These are phyloP conservation scores for Forsythia suspensa DNA, from an alignment of 257 asterid species.

Conservation along the genomic window DNA sequence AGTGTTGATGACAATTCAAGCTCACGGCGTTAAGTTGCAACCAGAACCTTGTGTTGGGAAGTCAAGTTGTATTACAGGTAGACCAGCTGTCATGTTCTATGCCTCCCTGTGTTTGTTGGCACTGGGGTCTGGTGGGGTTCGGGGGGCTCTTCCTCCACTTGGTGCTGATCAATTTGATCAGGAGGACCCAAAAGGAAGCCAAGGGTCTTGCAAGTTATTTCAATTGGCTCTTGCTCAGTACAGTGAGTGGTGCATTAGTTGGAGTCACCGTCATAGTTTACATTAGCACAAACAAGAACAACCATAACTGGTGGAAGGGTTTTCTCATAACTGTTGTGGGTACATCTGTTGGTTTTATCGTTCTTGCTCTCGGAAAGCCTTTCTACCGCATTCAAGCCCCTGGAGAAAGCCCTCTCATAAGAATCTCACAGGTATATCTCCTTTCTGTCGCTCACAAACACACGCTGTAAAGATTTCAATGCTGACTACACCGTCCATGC, in stretches of 20 bases:
- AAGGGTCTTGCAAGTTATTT: conserved; percentile 62
- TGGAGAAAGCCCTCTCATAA: conserved; percentile 51
- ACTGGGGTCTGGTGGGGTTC: conserved; percentile 57
- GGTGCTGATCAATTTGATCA: conserved; percentile 77
- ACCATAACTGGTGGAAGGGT: conserved; percentile 68
- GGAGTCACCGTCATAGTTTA: conserved; percentile 72
- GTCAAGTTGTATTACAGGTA: conserved; percentile 51
- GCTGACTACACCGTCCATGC: background rate
- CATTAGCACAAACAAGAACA: conserved; percentile 42
- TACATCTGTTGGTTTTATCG: conserved; percentile 34
- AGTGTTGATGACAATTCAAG: conserved; percentile 65
- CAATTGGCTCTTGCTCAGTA: conserved; percentile 60
- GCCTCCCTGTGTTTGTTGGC: conserved; percentile 53
- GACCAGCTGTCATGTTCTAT: conserved; percentile 49
- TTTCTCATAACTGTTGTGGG: conserved; percentile 48
- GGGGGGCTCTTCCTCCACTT: conserved; percentile 68
- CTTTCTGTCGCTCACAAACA: background rate
- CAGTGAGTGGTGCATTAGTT: conserved; percentile 44
- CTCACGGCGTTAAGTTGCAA: conserved; percentile 33
- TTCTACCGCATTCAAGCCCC: conserved; percentile 56
- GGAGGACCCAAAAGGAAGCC: conserved; percentile 57
- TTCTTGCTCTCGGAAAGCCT: conserved; percentile 49
- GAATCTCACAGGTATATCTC: conserved; percentile 47
- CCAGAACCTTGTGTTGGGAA: conserved; percentile 41
- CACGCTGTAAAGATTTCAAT: background rate